Conservation (phyloP, 768 basidiomycete genomes). For the Boletellus ananas region DNA sequence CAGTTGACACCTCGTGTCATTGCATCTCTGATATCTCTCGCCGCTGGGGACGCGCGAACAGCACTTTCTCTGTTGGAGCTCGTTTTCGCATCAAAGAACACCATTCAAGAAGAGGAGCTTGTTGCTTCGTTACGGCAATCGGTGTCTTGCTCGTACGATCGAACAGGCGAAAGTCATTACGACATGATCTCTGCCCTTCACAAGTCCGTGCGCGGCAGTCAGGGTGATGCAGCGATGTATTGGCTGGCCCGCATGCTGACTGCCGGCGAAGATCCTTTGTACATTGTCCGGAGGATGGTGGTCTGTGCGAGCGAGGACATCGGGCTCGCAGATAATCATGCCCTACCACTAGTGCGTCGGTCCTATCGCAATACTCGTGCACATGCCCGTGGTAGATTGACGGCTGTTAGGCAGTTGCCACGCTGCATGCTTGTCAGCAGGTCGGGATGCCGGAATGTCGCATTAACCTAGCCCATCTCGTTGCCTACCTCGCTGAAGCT, state of each 20-base stretch:
- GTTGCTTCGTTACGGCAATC: conserved; percentile 58
- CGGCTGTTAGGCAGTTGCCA: conserved; percentile 50
- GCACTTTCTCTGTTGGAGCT: conserved; percentile 78
- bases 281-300: conserved; percentile 66
- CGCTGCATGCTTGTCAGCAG: conserved; percentile 60
- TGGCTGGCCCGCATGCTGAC: conserved; percentile 85
- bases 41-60: conserved; percentile 70
- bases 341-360: conserved; percentile 60
- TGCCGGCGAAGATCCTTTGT: conserved; percentile 79
- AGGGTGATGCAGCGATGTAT: conserved; percentile 77
- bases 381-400: conserved; percentile 1
- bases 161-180: conserved; percentile 71
- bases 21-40: conserved; percentile 48
- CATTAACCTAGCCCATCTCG: conserved; percentile 72
- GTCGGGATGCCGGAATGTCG: conserved; percentile 83
- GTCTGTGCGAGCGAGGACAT: conserved; percentile 87
- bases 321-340: conserved; percentile 74
- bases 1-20: conserved; percentile 48
- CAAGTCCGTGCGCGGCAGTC: conserved; percentile 76
- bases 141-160: conserved; percentile 65
- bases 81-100: conserved; percentile 44
- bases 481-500: conserved; percentile 77
- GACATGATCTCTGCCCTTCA: conserved; percentile 85
- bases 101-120: conserved; percentile 44
- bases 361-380: conserved; percentile 3